phyloP scores from a whole-genome alignment of 139 green algal species.

The Micractinium sp. region DNA sequence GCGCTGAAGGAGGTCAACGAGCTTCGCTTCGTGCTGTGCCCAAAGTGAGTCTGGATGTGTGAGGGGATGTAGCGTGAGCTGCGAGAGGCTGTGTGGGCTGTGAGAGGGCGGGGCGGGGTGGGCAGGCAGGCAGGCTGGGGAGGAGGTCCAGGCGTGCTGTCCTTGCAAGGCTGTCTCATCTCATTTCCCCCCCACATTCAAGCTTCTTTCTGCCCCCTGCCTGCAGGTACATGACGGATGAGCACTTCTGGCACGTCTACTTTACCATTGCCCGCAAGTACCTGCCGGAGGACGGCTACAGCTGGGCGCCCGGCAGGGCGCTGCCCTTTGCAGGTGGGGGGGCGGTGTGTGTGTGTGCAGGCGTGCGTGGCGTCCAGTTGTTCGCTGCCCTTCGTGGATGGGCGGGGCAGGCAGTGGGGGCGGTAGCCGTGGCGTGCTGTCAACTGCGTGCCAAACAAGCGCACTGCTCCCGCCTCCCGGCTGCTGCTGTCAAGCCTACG shows the following conservation, averaged over 20 bases:
- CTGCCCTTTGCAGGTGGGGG: slow-evolving; percentile 20
- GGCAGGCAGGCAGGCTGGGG: background rate
- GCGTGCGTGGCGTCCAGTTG: background rate
- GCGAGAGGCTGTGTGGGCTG: background rate
- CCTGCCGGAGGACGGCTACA: slow-evolving; percentile 45
- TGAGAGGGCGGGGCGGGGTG: background rate
- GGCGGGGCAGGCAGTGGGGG: no score
- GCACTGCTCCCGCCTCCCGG: background rate
- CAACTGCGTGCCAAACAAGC: no score
- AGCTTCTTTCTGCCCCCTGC: background rate
- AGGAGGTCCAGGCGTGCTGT: background rate
- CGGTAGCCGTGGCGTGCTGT: no score
- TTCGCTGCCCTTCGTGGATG: no score
- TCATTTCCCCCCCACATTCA: no score
- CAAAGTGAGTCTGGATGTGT: slow-evolving; percentile 50
- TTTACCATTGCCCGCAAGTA: slow-evolving; percentile 64
- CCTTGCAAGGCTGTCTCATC: background rate
- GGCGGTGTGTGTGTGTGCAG: background rate
- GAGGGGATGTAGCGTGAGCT: background rate
- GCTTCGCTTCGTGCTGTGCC: slow-evolving; percentile 83
- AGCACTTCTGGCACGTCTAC: slow-evolving; percentile 86
- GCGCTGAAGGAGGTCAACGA: slow-evolving; percentile 78
- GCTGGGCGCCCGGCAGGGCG: slow-evolving; percentile 26
- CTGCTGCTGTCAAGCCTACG: background rate
- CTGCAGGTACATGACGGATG: slow-evolving; percentile 75